Evolutionary conservation across 495 filamentous ascomycete species (phyloP).

Genomic region (Daldinia caldariorum): DNA sequence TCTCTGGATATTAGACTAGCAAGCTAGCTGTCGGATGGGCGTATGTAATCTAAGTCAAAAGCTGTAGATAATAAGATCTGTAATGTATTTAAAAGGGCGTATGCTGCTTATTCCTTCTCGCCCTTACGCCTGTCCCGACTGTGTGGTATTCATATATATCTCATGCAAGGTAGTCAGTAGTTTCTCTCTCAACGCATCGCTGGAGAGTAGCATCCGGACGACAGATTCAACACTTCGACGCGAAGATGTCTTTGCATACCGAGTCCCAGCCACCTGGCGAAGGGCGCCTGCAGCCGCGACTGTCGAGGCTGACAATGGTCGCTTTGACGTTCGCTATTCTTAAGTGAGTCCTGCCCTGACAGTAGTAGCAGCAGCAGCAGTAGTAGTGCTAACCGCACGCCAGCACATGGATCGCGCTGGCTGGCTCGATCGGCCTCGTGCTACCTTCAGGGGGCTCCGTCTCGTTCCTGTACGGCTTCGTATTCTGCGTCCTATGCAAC

Average conservation of each 20-base stretch:
- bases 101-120: not conserved
- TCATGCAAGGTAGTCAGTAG: too few relatives aligned
- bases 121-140: not conserved
- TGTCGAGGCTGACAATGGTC: slow-evolving; percentile 48
- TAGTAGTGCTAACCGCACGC: slow-evolving; percentile 1
- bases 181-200: not conserved
- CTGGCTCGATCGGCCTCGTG: slow-evolving; percentile 50
- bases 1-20: too few relatives aligned
- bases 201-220: slow-evolving; percentile 12
- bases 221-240: not conserved
- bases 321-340: slow-evolving; percentile 51
- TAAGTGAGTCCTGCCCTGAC: slow-evolving; percentile 38
- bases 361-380: too few relatives aligned
- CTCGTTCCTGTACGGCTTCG: slow-evolving; percentile 48
- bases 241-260: slow-evolving; percentile 22
- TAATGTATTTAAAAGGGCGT: not conserved
- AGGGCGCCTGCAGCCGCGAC: slow-evolving; percentile 44
- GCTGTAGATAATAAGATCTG: not conserved
- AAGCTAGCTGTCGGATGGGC: not conserved
- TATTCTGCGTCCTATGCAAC: slow-evolving; percentile 55
- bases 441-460: slow-evolving; percentile 49
- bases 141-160: too few relatives aligned
- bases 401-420: slow-evolving; percentile 51
- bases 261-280: slow-evolving; percentile 34
- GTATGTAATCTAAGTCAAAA: not conserved